Percentiles rank a stretch among this genome's conserved stretches.
These are phyloP conservation scores for Westerdykella aurantiaca DNA, from an alignment of 2,329 filamentous ascomycete genomes.

Conservation along the genomic window DNA sequence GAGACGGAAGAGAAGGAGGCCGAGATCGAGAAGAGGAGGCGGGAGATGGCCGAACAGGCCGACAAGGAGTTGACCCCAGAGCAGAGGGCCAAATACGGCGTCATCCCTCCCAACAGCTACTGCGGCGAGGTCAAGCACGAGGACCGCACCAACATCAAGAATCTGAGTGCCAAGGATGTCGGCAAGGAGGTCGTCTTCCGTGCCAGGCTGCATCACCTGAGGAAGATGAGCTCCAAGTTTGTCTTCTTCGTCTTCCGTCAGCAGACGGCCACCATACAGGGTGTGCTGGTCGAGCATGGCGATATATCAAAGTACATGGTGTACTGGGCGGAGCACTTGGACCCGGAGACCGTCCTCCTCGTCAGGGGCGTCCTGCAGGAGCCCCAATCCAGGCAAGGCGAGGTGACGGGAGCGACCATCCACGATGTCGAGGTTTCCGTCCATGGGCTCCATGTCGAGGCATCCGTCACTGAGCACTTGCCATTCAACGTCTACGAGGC, in stretches of 20 bases:
- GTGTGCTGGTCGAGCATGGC: slow-evolving; percentile 63
- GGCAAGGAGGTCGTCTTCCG: slow-evolving; percentile 61
- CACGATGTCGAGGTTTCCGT: slow-evolving; percentile 72
- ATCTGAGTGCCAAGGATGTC: slow-evolving; percentile 48
- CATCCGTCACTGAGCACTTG: slow-evolving; percentile 55
- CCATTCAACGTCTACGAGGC: slow-evolving; percentile 68
- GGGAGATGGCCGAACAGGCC: slow-evolving; percentile 45
- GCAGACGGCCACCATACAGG: slow-evolving; percentile 76
- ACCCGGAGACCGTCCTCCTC: slow-evolving; percentile 70
- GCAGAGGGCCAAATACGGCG: slow-evolving; percentile 55
- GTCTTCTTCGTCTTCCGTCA: slow-evolving; percentile 85
- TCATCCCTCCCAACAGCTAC: slow-evolving; percentile 54
- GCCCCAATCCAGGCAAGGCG: slow-evolving; percentile 59
- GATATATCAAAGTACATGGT: slow-evolving; percentile 68
- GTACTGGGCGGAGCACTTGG: slow-evolving; percentile 79
- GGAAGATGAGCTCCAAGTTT: slow-evolving; percentile 73
- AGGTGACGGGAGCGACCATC: slow-evolving; percentile 68
- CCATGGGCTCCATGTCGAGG: slow-evolving; percentile 58
- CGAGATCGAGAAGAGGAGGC: slow-evolving; percentile 44
- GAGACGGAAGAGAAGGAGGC: slow-evolving; percentile 41
- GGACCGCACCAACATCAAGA: slow-evolving; percentile 45
- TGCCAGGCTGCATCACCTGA: slow-evolving; percentile 70
- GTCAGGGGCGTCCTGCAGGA: slow-evolving; percentile 68
- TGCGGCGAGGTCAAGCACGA: slow-evolving; percentile 47
- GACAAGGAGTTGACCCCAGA: slow-evolving; percentile 52